Evolutionary conservation across 805 yeast genomes (phyloP), one percentile per base, ranked within the genome.

Genomic region (Metschnikowia henanensis): DNA sequence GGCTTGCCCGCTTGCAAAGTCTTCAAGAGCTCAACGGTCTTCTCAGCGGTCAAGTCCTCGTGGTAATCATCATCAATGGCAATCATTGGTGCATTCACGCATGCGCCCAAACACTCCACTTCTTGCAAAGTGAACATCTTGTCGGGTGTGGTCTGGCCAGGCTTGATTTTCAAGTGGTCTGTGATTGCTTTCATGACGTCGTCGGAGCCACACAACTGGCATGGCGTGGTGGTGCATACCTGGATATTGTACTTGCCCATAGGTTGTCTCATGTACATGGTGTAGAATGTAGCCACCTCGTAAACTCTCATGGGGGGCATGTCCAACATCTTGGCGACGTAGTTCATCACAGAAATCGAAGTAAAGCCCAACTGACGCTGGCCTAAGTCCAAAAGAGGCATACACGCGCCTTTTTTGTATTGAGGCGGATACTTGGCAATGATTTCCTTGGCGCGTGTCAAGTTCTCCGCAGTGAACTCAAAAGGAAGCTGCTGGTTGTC

Each of bases 291-390:
- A 25, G 96, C 96, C 51, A 87, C 96, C 65, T 87, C 95, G 65
- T 87, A 87, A 23, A 87, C 96, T 69, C 96, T 80, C 96, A 87
- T 87, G 47, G 95, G 95, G 23, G 96, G 96, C 83, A 88, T 84
- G 58, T 86, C 92, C 57, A 87, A 75, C 59, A 84, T 58, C 65
- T 83, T 80, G 41, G 95, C 96, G 39, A 87, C 95, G 62, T 88
- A 84, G 72, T 87, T 87, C 96, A 87, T 87, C 51, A 87, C 94
- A 26, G 88, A 75, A 55, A 87, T 84, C 31, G 95, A 86, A 33
- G 94, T 84, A 73, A 83, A 87, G 0, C 96, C 96, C 43, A 75
- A 74, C 66, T 87, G 95, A 58, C 95, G 84, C 70, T 87, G 96
- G 31, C 94, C 96, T 51, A 87, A 72, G 61, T 87, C 95, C 50